Evolutionary conservation across 441 rosid genomes (phyloP).

Genomic region (Euphorbia celastroides): DNA sequence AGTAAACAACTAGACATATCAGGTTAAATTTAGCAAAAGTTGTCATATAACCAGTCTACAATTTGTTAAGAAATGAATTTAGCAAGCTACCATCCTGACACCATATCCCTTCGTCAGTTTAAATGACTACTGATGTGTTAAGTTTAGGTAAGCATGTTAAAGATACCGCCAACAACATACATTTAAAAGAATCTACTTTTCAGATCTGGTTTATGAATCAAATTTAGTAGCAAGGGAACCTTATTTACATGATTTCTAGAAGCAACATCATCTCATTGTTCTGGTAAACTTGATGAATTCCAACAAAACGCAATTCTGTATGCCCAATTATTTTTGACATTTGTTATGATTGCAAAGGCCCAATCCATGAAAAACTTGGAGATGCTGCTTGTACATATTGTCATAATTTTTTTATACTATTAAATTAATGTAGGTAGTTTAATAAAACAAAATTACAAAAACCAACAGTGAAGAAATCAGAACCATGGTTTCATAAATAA

Average conservation of each 20-base stretch:
- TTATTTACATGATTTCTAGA: not conserved
- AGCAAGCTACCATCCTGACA: not conserved
- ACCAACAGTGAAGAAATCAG: not conserved
- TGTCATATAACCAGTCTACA: not conserved
- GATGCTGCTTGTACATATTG: slow-evolving; percentile 2
- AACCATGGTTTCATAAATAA: not conserved
- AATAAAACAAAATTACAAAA: too few relatives aligned
- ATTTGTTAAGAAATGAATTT: not conserved
- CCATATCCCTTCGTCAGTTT: not conserved
- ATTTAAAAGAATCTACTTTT: not conserved
- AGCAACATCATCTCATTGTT: slow-evolving; percentile 1
- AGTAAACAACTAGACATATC: not conserved
- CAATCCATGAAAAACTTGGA: not conserved
- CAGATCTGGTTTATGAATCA: not conserved
- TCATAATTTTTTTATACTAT: not conserved
- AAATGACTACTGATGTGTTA: too few relatives aligned
- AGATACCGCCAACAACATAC: too few relatives aligned
- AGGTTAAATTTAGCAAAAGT: too few relatives aligned
- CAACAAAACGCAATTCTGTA: not conserved
- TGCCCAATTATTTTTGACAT: not conserved
- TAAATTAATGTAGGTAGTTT: too few relatives aligned
- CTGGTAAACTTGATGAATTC: slow-evolving; percentile 2
- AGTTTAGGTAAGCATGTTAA: too few relatives aligned
- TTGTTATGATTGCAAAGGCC: not conserved
- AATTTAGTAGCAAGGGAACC: not conserved